A percentile compares a stretch with the other conserved stretches of the same genome.
phyloP scores from a whole-genome alignment of 108 stramenopile species.

The Cylindrotheca closterium region DNA sequence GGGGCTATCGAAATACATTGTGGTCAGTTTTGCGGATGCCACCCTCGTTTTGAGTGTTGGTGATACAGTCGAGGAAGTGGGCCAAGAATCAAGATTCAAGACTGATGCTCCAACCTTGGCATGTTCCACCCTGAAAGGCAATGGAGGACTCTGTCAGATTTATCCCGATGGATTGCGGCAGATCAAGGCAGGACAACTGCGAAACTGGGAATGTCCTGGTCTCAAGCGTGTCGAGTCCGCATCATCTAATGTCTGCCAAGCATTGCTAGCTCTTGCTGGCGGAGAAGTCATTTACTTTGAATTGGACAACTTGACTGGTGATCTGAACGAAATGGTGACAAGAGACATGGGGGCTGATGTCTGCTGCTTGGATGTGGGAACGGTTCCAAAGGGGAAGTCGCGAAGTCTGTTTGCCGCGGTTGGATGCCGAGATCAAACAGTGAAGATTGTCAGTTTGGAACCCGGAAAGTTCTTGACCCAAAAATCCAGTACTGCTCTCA shows the following conservation, averaged over 20 bases:
- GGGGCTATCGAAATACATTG: slow-evolving; percentile 72
- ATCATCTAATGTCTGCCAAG: slow-evolving; percentile 89
- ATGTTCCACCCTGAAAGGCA: slow-evolving; percentile 79
- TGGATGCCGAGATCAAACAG: slow-evolving; percentile 89
- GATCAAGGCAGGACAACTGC: slow-evolving; percentile 65
- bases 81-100: slow-evolving; percentile 86
- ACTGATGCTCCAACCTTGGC: slow-evolving; percentile 89
- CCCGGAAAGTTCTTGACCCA: slow-evolving; percentile 59
- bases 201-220: slow-evolving; percentile 93
- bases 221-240: slow-evolving; percentile 91
- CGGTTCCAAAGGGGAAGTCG: slow-evolving; percentile 72
- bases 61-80: slow-evolving; percentile 96
- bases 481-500: slow-evolving; percentile 60
- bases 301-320: slow-evolving; percentile 82
- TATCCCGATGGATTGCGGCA: slow-evolving; percentile 90
- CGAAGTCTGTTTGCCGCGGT: slow-evolving; percentile 88
- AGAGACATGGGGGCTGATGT: slow-evolving; percentile 90
- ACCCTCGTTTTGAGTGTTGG: slow-evolving; percentile 95
- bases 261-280: slow-evolving; percentile 89
- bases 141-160: slow-evolving; percentile 84
- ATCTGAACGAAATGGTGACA: slow-evolving; percentile 74
- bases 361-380: slow-evolving; percentile 90
- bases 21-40: slow-evolving; percentile 96
- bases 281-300: slow-evolving; percentile 97
- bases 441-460: slow-evolving; percentile 87